Evolutionary conservation across 192 early-diverging fungal genomes (phyloP).

Genomic region (Entomortierella chlamydospora): DNA sequence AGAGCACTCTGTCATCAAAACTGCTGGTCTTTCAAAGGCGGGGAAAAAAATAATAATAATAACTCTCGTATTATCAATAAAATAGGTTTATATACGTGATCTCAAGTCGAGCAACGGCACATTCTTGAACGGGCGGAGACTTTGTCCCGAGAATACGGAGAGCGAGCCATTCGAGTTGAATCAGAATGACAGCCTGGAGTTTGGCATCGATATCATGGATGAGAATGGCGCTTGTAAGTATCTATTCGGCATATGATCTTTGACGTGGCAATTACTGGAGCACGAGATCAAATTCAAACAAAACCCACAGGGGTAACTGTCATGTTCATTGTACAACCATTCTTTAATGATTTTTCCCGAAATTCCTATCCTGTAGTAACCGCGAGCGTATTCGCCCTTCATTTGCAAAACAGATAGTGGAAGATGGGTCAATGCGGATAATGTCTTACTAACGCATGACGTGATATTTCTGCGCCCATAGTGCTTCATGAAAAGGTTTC

Average conservation of each 20-base stretch:
- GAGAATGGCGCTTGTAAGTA: slow-evolving; percentile 71
- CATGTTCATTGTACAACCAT: too few relatives aligned
- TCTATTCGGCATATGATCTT: background rate
- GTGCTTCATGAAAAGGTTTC: slow-evolving; percentile 53
- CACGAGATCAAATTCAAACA: slow-evolving; percentile 6
- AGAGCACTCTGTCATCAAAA: background rate
- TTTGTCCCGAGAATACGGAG: slow-evolving; percentile 74
- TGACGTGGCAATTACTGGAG: background rate
- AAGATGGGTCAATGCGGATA: too few relatives aligned
- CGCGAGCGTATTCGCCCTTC: too few relatives aligned
- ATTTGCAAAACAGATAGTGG: too few relatives aligned
- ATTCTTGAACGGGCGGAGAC: slow-evolving; percentile 77
- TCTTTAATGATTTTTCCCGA: too few relatives aligned
- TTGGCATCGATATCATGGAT: slow-evolving; percentile 85
- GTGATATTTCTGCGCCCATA: too few relatives aligned
- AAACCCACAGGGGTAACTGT: too few relatives aligned
- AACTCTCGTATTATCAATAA: too few relatives aligned
- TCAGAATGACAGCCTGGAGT: slow-evolving; percentile 74
- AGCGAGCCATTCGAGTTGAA: slow-evolving; percentile 69
- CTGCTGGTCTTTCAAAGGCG: background rate
- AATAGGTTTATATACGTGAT: slow-evolving; percentile 77
- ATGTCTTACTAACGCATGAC: too few relatives aligned
- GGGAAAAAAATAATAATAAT: too few relatives aligned
- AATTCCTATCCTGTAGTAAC: too few relatives aligned
- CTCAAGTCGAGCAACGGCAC: slow-evolving; percentile 86